Base-by-base conservation (phyloP, 169 alveolate genomes). In the Ichthyophthirius multifiliis region DNA sequence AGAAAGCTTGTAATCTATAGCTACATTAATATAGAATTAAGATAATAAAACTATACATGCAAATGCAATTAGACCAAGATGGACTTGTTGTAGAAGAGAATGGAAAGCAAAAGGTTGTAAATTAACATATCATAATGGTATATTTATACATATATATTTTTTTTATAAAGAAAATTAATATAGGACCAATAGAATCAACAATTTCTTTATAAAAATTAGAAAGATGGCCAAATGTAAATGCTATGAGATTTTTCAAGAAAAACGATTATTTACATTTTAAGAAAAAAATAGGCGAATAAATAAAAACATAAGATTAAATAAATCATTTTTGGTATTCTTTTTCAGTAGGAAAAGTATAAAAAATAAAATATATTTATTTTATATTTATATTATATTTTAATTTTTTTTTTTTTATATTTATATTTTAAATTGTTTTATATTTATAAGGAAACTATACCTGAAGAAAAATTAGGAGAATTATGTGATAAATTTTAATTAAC, bases 71-170 rank as follows among this genome's bases (percentile, higher is more conserved):
- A 78, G 63, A 20, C 94, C 94, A 41, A 95, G 91, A 73, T 94
- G 97, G 97, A 92, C 96, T 34, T 94, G 97, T 83, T 94, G 97
- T 65, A 90, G 95, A 48, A 73, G 86, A 48, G 92, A 83, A 18
- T 94, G 97, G 97, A 90, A 74, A 39, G 89, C 78, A 15, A 76
- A 74, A 44, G 96, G 96, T 13, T 94, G 97, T 55, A 82, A 86
- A 20, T 46, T 75, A 82, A 77, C 85, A 15, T 74, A 81, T 41
- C 97, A 94, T 74, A 84, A 82, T 39, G 97, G 97, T 65, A 65
- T 15, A 4, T 0, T 65, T 0, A 13, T 5, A 80, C 80, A 65
- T 13, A 3, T 10, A n/a, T 65, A 20, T 63, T 63, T 63, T 30
- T 18, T 20, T 30, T 31, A 31, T 15, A 65, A 32, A 41, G 7